phyloP scores from a whole-genome alignment of 495 filamentous ascomycete genomes.

The Immersiella caudata region DNA sequence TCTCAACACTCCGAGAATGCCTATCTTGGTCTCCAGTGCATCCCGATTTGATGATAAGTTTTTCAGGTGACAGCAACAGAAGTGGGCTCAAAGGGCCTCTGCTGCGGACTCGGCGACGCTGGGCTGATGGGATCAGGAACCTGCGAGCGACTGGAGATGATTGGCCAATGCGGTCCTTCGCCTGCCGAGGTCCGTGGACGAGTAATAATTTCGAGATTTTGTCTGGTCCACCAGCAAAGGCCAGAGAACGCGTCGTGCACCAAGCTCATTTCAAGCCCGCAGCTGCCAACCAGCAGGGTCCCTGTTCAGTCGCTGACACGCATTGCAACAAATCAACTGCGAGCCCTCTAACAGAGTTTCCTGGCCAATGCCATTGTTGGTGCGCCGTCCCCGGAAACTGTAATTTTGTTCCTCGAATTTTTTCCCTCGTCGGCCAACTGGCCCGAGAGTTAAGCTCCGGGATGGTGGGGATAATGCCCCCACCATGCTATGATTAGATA shows the following conservation, averaged over 20 bases:
- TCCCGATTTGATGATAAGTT: background rate
- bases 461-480: background rate
- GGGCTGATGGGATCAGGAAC: too few relatives aligned
- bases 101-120: background rate
- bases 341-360: background rate
- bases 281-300: background rate
- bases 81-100: background rate
- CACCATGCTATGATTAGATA: background rate
- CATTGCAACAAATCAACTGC: background rate
- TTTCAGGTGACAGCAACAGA: background rate
- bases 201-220: slow-evolving; percentile 6
- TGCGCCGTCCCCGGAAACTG: background rate
- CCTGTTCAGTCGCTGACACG: slow-evolving; percentile 11
- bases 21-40: background rate
- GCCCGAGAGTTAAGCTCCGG: background rate
- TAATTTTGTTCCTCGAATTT: background rate
- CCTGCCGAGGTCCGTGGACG: slow-evolving; percentile 6
- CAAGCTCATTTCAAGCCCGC: slow-evolving; percentile 12
- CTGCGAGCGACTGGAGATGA: background rate
- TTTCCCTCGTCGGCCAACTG: background rate
- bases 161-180: slow-evolving; percentile 11
- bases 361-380: background rate
- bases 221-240: slow-evolving; percentile 12
- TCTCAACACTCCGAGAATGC: background rate
- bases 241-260: slow-evolving; percentile 8